Evolutionary conservation across 2,329 filamentous ascomycete species (phyloP), one percentile per base, ranked within the genome.

Genomic region (Onygenales sp.): DNA sequence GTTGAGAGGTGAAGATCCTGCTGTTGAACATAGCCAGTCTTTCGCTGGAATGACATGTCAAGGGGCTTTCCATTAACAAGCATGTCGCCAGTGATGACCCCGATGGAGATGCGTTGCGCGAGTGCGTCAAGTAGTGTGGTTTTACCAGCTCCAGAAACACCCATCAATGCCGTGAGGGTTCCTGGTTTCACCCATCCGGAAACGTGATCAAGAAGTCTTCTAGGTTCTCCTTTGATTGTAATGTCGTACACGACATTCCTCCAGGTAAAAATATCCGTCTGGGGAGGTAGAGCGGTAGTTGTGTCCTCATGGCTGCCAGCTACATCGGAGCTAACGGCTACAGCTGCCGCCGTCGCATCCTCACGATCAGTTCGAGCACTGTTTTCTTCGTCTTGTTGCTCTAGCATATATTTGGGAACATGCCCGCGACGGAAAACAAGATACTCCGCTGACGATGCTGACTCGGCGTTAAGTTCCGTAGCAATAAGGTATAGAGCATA

Each of bases 1-100:
- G 89, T 94, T 44, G 85, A 77, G 40, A 94, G 75, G 67, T 95
- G 91, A 6, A 95, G 77, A 78, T 87, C 82, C 65, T 86, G 81
- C 54, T 86, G 83, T 58, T 86, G 82, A 0, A 84, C 82, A 59
- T 86, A 86, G 0, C 83, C 83, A 0, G 81, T 84, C 63, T 83
- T 82, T 6, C 83, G 74, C 55, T 84, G 82, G 57, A 86, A 86
- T 47, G 76, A 79, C 5, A 69, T 68, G 57, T 81, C 78, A 0
- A 78, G 71, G 0, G 76, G 73, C 53, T 70, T 77, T 3, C 82
- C 83, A 56, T 85, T 81, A 9, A 86, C 82, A 10, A 85, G 67
- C 78, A 85, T 84, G 51, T 84, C 79, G 4, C 83, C 83, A 0
- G 80, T 83, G 8, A 86, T 76, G 2, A 85, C 78, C 10, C 83